Conservation (phyloP, 192 early-diverging fungal species). For the Linnemannia schmuckeri region DNA sequence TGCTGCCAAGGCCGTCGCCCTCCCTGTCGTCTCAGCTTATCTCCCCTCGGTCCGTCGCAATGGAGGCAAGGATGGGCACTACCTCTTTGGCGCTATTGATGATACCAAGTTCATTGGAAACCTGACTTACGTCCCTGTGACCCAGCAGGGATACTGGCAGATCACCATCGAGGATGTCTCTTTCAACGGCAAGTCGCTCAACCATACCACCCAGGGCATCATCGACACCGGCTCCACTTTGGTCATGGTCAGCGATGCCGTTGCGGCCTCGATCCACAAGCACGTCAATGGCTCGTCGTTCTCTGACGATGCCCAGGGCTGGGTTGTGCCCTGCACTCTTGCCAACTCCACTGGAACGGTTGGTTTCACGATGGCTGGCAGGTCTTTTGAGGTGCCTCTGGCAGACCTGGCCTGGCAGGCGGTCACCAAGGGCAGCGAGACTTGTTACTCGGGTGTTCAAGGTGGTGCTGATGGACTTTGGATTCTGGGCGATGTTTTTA, state of each 20-base stretch:
- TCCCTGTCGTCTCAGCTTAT: constrained; percentile 72
- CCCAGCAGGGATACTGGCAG: constrained; percentile 67
- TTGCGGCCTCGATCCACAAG: constrained; percentile 61
- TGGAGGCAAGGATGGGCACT: constrained; percentile 59
- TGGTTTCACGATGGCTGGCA: constrained; percentile 42
- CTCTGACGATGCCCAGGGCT: not conserved
- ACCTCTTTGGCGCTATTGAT: constrained; percentile 68
- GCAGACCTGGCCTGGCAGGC: constrained; percentile 31
- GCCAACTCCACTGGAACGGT: constrained; percentile 13
- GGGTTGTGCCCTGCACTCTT: constrained; percentile 6
- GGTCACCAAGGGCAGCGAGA: not conserved
- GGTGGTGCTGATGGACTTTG: constrained; percentile 26
- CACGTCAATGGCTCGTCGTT: not conserved
- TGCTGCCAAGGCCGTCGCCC: constrained; percentile 60
- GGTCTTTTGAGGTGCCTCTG: constrained; percentile 35
- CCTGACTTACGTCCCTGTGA: constrained; percentile 66
- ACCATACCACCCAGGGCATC: constrained; percentile 43
- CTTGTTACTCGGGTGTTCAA: constrained; percentile 31
- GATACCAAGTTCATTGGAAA: constrained; percentile 57
- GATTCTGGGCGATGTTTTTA: constrained; percentile 74
- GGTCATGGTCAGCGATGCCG: constrained; percentile 63
- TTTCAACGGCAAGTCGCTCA: constrained; percentile 45
- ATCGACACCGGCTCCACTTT: constrained; percentile 77
- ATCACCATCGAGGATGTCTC: constrained; percentile 58
- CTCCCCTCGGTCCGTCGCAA: constrained; percentile 59